Percentiles rank a stretch among this genome's conserved stretches.
These are phyloP conservation scores for Lindgomyces ingoldianus DNA, from an alignment of 495 filamentous ascomycete genomes.

Conservation along the genomic window DNA sequence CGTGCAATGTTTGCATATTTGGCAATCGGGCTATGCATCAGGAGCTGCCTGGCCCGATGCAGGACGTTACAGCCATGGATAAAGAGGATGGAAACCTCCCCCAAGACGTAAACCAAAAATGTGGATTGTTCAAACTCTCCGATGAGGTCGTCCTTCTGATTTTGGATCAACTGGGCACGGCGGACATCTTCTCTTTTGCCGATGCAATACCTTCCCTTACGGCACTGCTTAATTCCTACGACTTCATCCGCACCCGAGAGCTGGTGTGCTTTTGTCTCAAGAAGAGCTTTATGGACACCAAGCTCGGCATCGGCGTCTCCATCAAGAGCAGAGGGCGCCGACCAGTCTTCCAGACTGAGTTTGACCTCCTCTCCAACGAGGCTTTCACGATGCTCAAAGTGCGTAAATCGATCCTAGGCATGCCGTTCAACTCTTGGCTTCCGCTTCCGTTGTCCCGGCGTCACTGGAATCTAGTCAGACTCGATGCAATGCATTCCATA, in stretches of 20 bases:
- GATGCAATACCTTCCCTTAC: slow-evolving; percentile 47
- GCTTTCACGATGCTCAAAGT: slow-evolving; percentile 44
- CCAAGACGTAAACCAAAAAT: no score
- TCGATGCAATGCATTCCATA: slow-evolving; percentile 34
- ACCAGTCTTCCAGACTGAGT: slow-evolving; percentile 45
- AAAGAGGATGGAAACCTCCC: no score
- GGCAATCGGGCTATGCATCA: no score
- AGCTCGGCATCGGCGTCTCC: slow-evolving; percentile 53
- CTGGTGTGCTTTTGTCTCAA: slow-evolving; percentile 56
- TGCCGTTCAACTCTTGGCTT: slow-evolving; percentile 50
- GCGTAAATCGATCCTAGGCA: slow-evolving; percentile 47
- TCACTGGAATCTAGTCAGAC: slow-evolving; percentile 49
- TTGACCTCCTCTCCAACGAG: slow-evolving; percentile 51
- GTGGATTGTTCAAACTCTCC: slow-evolving; percentile 37
- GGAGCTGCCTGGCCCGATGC: no score
- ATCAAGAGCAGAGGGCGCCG: slow-evolving; percentile 9
- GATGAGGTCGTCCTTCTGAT: slow-evolving; percentile 50
- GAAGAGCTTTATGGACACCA: slow-evolving; percentile 43
- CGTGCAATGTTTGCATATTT: no score
- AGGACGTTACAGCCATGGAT: no score
- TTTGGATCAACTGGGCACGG: slow-evolving; percentile 44
- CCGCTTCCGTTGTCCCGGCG: slow-evolving; percentile 52
- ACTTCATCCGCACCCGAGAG: slow-evolving; percentile 52
- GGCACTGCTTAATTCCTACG: slow-evolving; percentile 43
- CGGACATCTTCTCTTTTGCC: slow-evolving; percentile 46